Base-by-base conservation (phyloP, 1,284 basidiomycete genomes). In the Agaricales sp. region DNA sequence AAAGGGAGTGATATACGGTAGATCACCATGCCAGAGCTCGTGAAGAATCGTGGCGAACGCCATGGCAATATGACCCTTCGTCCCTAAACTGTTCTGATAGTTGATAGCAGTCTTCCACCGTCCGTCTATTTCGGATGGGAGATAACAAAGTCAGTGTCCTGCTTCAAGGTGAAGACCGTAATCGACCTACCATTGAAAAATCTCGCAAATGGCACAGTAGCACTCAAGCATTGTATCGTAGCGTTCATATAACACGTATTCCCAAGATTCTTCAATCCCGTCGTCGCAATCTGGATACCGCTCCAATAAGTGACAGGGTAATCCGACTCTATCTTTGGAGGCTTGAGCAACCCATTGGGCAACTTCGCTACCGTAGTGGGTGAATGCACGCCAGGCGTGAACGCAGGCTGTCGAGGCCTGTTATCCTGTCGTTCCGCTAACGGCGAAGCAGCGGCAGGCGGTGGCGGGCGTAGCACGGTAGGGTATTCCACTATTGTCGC, bases 181-280 rank as follows among this genome's bases (percentile, higher is more conserved):
- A 19, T 37, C 47, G 19, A 58, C 63, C 41, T 59, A 91, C 91
- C 80, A 38, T 82, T 86, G 62, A 98, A 96, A 68, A 92, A 96
- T 46, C 82, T 74, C 26, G 92, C 80, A 64, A 97, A 92, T 0
- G 93, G 93, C 12, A 87, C 80, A 0, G 93, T 94, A 0, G 92
- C 92, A 59, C 83, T 91, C 59, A 99, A 69, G 65, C 95, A 99
- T 66, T 99, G 95, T 19, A 99, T 80, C 2, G 93, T 94, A 23
- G 94, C 90, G 65, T 98, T 99, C 93, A 99, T 98, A 65, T 98
- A 99, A 66, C 95, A 99, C 1, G 96, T 99, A 65, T 99, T 98
- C 25, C 95, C 96, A 52, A 99, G 64, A 64, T 99, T 99, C 75
- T 92, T 93, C 63, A 99, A 65, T 2, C 95, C 95, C 0, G 87